phyloP scores from a whole-genome alignment of 805 yeast species.

The Allodekkera sacchari region DNA sequence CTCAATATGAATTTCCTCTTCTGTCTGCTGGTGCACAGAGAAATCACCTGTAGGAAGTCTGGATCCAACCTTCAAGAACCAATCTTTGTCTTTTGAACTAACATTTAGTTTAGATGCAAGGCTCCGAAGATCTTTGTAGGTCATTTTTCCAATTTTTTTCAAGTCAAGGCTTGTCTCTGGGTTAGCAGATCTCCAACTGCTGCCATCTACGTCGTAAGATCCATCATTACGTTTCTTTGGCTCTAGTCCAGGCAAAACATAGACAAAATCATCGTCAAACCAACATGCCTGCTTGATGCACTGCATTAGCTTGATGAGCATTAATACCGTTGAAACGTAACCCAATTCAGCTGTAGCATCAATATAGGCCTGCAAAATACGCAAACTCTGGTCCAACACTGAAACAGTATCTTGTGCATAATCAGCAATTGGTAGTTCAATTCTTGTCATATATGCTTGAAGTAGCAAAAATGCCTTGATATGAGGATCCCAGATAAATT shows the following conservation, averaged over 20 bases:
- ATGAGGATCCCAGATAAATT: constrained; percentile 80
- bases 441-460: constrained; percentile 64
- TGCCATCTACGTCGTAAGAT: constrained; percentile 26
- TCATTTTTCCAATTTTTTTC: constrained; percentile 35
- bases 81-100: constrained; percentile 30
- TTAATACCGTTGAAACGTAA: constrained; percentile 49
- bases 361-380: constrained; percentile 86
- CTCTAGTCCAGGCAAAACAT: constrained; percentile 42
- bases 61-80: constrained; percentile 44
- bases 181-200: constrained; percentile 23
- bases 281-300: constrained; percentile 84
- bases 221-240: constrained; percentile 11
- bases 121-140: constrained; percentile 24
- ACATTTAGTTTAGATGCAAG: constrained; percentile 35
- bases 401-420: constrained; percentile 90
- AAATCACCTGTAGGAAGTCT: constrained; percentile 57
- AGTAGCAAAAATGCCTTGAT: constrained; percentile 65
- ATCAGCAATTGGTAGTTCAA: constrained; percentile 88
- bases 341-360: constrained; percentile 88
- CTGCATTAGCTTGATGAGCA: constrained; percentile 65
- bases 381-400: constrained; percentile 87
- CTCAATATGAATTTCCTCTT: constrained; percentile 31
- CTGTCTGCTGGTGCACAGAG: constrained; percentile 27
- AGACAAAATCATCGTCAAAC: constrained; percentile 70
- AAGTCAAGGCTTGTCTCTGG: constrained; percentile 20